Percentiles rank a stretch among this genome's conserved stretches.
These are phyloP conservation scores for Cyclotella atomus DNA, from an alignment of 108 stramenopile genomes.

Conservation along the genomic window DNA sequence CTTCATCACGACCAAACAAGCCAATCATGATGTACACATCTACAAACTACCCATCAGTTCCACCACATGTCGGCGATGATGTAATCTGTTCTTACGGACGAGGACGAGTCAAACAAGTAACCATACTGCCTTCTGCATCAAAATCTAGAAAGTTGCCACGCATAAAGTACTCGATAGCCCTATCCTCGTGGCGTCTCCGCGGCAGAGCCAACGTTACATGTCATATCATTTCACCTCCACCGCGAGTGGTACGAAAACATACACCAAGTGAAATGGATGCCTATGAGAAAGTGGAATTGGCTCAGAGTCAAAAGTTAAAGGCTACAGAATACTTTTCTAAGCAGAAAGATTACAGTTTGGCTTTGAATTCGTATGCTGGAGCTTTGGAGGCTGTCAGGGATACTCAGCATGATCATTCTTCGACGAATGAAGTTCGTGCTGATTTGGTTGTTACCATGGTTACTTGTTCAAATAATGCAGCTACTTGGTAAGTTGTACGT, in stretches of 20 bases:
- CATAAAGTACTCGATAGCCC: constrained; percentile 45
- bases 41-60: constrained; percentile 59
- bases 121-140: neutral
- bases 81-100: constrained; percentile 69
- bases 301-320: constrained; percentile 53
- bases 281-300: constrained; percentile 62
- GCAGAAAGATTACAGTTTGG: constrained; percentile 53
- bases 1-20: neutral
- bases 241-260: constrained; percentile 64
- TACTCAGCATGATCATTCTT: constrained; percentile 70
- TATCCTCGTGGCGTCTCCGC: constrained; percentile 74
- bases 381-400: constrained; percentile 81
- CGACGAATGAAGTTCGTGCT: constrained; percentile 69
- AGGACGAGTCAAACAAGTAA: constrained; percentile 51
- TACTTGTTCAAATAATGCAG: constrained; percentile 86
- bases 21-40: constrained; percentile 62
- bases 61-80: constrained; percentile 63
- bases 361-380: constrained; percentile 59
- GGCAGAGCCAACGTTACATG: constrained; percentile 67
- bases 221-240: constrained; percentile 44
- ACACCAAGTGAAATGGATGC: constrained; percentile 69
- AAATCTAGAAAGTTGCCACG: neutral
- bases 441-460: constrained; percentile 79
- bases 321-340: constrained; percentile 55
- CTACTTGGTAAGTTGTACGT: constrained; percentile 62